Evolutionary conservation across 805 yeast species (phyloP).

Genomic region (Scheffersomyces lignosus): DNA sequence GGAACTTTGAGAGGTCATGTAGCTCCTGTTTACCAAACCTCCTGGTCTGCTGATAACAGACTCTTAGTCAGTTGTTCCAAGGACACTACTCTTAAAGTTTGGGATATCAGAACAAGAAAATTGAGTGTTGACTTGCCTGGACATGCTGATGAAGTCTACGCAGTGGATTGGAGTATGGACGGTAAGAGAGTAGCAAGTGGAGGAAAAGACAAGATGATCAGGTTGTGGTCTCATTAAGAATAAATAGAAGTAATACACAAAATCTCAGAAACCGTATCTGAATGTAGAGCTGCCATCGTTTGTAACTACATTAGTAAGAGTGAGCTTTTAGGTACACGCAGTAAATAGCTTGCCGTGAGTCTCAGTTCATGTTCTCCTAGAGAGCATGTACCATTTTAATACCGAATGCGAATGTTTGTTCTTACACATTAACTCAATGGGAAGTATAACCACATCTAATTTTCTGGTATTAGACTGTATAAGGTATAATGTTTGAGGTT

Average conservation of each 20-base stretch:
- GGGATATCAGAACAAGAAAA: constrained; percentile 90
- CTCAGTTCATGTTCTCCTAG: too few species aligned
- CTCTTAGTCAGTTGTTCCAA: constrained; percentile 90
- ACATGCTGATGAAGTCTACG: constrained; percentile 91
- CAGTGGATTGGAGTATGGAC: constrained; percentile 97
- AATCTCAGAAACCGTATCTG: too few species aligned
- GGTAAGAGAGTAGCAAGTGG: constrained; percentile 96
- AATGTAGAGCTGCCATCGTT: too few species aligned
- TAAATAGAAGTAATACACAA: background rate
- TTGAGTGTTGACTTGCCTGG: constrained; percentile 91
- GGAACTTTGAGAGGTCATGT: constrained; percentile 96
- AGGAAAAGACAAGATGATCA: constrained; percentile 91
- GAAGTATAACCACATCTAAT: too few species aligned
- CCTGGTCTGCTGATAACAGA: constrained; percentile 96
- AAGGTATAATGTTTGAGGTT: too few species aligned
- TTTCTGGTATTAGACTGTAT: too few species aligned
- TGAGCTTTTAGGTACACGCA: too few species aligned
- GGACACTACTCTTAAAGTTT: constrained; percentile 92
- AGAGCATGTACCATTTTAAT: too few species aligned
- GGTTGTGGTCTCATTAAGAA: constrained; percentile 81
- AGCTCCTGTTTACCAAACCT: constrained; percentile 95
- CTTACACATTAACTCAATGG: too few species aligned
- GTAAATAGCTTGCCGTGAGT: too few species aligned
- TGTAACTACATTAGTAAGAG: too few species aligned
- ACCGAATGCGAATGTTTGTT: too few species aligned